A percentile compares a stretch with the other conserved stretches of the same genome.
phyloP scores from a whole-genome alignment of 2,329 filamentous ascomycete species.

The Bipolaris gigantea region DNA sequence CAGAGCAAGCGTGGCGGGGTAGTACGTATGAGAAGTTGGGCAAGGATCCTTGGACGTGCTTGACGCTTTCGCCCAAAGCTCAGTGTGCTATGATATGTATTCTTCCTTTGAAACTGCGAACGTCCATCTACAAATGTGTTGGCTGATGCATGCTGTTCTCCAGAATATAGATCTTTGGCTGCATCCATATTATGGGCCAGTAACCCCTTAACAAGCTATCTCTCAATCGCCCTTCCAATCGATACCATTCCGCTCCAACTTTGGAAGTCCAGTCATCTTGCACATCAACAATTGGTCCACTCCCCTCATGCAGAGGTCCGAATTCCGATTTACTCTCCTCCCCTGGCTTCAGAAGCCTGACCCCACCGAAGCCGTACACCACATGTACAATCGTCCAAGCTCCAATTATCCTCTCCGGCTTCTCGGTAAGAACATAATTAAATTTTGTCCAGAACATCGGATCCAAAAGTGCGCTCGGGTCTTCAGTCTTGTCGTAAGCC shows the following conservation, averaged over 20 bases:
- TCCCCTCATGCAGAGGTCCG: constrained; percentile 17
- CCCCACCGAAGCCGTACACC: constrained; percentile 55
- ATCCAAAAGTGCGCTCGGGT: constrained; percentile 51
- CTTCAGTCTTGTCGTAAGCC: constrained; percentile 64
- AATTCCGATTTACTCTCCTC: constrained; percentile 25
- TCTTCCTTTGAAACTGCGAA: too few relatives aligned
- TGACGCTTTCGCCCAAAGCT: neutral
- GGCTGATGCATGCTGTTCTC: constrained; percentile 33
- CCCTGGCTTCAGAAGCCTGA: constrained; percentile 53
- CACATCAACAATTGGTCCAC: constrained; percentile 18
- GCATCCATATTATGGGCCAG: constrained; percentile 59
- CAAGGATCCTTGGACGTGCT: constrained; percentile 6
- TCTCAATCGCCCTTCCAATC: constrained; percentile 37
- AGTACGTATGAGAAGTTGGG: constrained; percentile 10
- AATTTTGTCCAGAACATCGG: constrained; percentile 61
- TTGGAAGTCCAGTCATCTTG: constrained; percentile 14
- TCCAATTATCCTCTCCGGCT: constrained; percentile 51
- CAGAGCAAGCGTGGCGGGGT: constrained; percentile 18
- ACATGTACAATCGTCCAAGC: constrained; percentile 57
- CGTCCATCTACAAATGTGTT: too few relatives aligned
- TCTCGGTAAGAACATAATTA: constrained; percentile 61
- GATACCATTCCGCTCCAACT: neutral
- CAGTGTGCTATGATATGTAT: neutral
- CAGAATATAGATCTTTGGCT: constrained; percentile 58
- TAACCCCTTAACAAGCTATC: constrained; percentile 50